Evolutionary conservation across 495 filamentous ascomycete genomes (phyloP).

Genomic region (Tricharina praecox): DNA sequence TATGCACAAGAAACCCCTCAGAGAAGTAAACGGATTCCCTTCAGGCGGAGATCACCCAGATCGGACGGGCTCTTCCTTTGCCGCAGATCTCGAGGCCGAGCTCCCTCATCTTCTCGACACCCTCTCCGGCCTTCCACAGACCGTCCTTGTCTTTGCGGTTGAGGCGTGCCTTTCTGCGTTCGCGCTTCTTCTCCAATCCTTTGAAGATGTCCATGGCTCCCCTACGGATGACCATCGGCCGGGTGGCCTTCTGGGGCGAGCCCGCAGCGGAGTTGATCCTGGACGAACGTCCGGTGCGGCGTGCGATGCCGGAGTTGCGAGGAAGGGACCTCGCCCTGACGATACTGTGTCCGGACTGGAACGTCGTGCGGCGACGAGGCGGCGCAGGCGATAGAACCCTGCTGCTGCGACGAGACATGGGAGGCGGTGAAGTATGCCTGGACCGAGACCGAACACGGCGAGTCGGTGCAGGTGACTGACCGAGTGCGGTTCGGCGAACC

Average conservation of each 20-base stretch:
- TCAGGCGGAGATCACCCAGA: constrained; percentile 73
- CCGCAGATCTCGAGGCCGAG: constrained; percentile 74
- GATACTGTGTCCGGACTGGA: constrained; percentile 45
- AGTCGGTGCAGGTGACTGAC: constrained; percentile 39
- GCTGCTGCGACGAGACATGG: constrained; percentile 15
- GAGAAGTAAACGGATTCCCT: neutral
- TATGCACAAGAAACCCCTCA: constrained; percentile 31
- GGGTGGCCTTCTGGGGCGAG: constrained; percentile 10
- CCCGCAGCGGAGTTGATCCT: constrained; percentile 13
- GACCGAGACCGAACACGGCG: constrained; percentile 25
- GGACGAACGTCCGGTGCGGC: constrained; percentile 24
- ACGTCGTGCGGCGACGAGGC: constrained; percentile 33
- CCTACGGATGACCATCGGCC: constrained; percentile 27
- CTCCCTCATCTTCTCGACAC: constrained; percentile 85
- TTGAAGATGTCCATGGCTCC: constrained; percentile 95
- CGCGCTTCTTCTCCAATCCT: constrained; percentile 82
- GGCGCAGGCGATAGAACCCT: constrained; percentile 5
- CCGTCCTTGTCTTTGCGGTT: constrained; percentile 40
- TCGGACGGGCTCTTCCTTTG: constrained; percentile 48
- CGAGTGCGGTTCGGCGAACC: constrained; percentile 24
- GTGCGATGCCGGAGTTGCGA: constrained; percentile 52
- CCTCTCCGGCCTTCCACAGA: constrained; percentile 56
- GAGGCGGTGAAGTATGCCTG: constrained; percentile 12
- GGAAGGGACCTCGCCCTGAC: constrained; percentile 66
- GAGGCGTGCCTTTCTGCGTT: constrained; percentile 46